Evolutionary conservation across 2,329 filamentous ascomycete species (phyloP).

Genomic region (Keithomyces neogunnii): DNA sequence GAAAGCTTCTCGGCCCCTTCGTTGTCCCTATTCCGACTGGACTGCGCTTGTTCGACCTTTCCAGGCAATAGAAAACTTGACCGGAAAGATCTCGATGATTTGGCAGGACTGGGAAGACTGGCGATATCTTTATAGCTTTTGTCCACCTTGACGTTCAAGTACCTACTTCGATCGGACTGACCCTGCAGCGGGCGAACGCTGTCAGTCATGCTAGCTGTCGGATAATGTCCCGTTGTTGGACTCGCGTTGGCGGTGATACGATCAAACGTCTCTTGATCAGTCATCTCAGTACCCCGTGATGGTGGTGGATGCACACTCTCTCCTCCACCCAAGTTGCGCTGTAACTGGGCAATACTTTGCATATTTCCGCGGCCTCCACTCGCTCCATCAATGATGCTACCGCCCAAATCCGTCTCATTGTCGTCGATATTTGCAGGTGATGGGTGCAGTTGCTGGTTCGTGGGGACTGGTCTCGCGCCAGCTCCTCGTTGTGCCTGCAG

Average conservation of each 20-base stretch:
- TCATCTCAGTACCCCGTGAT: slow-evolving; percentile 75
- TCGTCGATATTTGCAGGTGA: slow-evolving; percentile 25
- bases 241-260: slow-evolving; percentile 67
- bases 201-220: slow-evolving; percentile 58
- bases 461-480: slow-evolving; percentile 35
- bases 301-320: slow-evolving; percentile 50
- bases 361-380: slow-evolving; percentile 46
- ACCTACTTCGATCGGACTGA: slow-evolving; percentile 22
- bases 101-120: slow-evolving; percentile 50
- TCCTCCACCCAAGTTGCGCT: slow-evolving; percentile 25
- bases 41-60: slow-evolving; percentile 40
- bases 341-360: slow-evolving; percentile 36
- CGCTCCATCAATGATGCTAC: slow-evolving; percentile 32
- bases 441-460: slow-evolving; percentile 27
- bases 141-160: slow-evolving; percentile 50
- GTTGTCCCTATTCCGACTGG: slow-evolving; percentile 45
- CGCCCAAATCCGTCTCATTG: slow-evolving; percentile 33
- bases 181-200: slow-evolving; percentile 71
- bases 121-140: slow-evolving; percentile 46
- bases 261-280: slow-evolving; percentile 64
- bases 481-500: slow-evolving; percentile 79
- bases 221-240: slow-evolving; percentile 52
- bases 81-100: slow-evolving; percentile 68
- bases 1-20: slow-evolving; percentile 75
- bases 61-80: slow-evolving; percentile 63